Percentiles rank a stretch among this genome's conserved stretches.
Evolutionary conservation across 1,139 yeast genomes (phyloP).

Genomic region (Geotrichum cucujoidarum): DNA sequence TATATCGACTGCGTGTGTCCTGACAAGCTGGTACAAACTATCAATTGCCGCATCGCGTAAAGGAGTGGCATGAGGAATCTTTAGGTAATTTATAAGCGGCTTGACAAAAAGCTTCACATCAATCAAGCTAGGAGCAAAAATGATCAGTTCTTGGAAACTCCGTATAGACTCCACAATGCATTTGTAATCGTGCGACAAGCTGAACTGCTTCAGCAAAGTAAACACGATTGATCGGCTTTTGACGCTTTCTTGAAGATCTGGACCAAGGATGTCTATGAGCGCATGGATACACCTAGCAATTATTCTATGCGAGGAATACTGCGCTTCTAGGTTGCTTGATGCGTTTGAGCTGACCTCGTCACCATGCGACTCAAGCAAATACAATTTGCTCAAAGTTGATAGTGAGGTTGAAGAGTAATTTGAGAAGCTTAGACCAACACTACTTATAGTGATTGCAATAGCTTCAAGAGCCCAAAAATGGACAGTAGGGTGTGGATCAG

Average conservation of each 20-base stretch:
- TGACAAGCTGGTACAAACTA: conserved; percentile 37
- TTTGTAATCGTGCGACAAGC: conserved; percentile 28
- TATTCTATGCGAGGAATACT: conserved; percentile 40
- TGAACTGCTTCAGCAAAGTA: conserved; percentile 33
- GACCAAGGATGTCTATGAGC: conserved; percentile 48
- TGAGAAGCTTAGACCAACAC: conserved; percentile 49
- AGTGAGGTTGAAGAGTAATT: conserved; percentile 45
- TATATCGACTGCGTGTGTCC: conserved; percentile 33
- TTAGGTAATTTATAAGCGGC: conserved; percentile 31
- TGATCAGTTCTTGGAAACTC: conserved; percentile 31
- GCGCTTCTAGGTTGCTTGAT: conserved; percentile 46
- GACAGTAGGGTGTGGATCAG: conserved; percentile 82
- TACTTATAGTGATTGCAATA: conserved; percentile 50
- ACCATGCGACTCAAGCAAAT: conserved; percentile 54
- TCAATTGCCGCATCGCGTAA: conserved; percentile 36
- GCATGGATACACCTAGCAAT: conserved; percentile 42
- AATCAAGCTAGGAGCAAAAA: conserved; percentile 33
- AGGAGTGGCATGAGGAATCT: conserved; percentile 20
- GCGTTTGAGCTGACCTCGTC: conserved; percentile 42
- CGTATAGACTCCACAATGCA: conserved; percentile 31
- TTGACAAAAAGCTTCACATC: conserved; percentile 28
- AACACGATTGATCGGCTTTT: conserved; percentile 25
- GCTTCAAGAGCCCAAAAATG: conserved; percentile 69
- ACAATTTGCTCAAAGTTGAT: conserved; percentile 43
- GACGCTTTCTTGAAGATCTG: conserved; percentile 40